phyloP scores from a whole-genome alignment of 2,329 filamentous ascomycete genomes.

The Pyrenochaeta sp. region DNA sequence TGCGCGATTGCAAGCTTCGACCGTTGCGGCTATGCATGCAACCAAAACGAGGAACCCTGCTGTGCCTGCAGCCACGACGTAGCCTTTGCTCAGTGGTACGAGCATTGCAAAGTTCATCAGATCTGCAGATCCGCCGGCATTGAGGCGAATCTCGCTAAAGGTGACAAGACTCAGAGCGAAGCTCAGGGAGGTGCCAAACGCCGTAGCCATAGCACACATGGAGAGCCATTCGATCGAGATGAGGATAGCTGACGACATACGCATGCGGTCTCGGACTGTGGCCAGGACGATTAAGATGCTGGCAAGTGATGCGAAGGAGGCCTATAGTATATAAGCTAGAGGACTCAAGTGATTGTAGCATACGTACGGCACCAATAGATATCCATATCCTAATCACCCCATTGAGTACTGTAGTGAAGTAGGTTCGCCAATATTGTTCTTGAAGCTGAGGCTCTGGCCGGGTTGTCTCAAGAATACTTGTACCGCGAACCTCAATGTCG shows the following conservation, averaged over 20 bases:
- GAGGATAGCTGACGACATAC: constrained; percentile 25
- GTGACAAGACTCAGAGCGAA: constrained; percentile 25
- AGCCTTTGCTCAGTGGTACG: constrained; percentile 30
- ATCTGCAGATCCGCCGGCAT: constrained; percentile 21
- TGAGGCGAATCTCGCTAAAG: constrained; percentile 17
- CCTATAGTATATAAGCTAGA: constrained; percentile 22
- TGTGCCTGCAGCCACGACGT: constrained; percentile 25
- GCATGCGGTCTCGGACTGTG: constrained; percentile 19
- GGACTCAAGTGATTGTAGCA: not conserved
- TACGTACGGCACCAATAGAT: constrained; percentile 35
- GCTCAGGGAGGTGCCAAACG: constrained; percentile 33
- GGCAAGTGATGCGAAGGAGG: constrained; percentile 28
- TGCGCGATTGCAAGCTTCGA: constrained; percentile 23
- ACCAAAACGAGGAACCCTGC: constrained; percentile 26
- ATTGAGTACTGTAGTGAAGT: constrained; percentile 22
- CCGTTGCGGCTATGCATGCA: constrained; percentile 23
- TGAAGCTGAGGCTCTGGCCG: constrained; percentile 12
- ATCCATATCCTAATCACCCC: constrained; percentile 33
- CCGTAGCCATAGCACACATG: constrained; percentile 31
- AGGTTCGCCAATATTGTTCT: constrained; percentile 28
- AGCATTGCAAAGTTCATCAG: constrained; percentile 30
- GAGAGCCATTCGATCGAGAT: constrained; percentile 33
- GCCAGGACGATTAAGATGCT: constrained; percentile 27
- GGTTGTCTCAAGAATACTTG: constrained; percentile 19
- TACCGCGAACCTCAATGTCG: constrained; percentile 31